These are phyloP conservation scores for Davidsoniella neocaledoniae DNA, from an alignment of 2,329 filamentous ascomycete genomes.

Conservation along the genomic window DNA sequence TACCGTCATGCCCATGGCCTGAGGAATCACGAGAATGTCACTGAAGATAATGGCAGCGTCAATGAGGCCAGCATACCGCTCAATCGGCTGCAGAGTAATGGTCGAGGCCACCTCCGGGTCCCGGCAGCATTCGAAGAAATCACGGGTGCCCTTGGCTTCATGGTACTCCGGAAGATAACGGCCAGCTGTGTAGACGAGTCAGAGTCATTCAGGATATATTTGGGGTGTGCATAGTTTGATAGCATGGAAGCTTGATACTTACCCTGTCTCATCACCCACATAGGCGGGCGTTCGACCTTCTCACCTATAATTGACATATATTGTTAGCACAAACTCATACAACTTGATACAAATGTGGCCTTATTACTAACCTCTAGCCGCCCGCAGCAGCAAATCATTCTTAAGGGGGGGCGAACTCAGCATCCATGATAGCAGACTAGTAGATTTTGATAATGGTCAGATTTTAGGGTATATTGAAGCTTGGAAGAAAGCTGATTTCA, in stretches of 20 bases:
- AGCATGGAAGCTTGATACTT: conserved; percentile 16
- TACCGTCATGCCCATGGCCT: conserved; percentile 96
- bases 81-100: conserved; percentile 84
- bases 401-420: conserved; percentile 62
- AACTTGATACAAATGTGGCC: neutral
- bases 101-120: conserved; percentile 83
- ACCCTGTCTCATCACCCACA: conserved; percentile 99
- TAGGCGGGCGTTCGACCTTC: conserved; percentile 78
- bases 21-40: conserved; percentile 92
- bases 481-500: no score
- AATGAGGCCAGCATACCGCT: conserved; percentile 76
- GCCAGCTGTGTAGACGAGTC: conserved; percentile 43
- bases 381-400: conserved; percentile 82
- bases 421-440: conserved; percentile 7
- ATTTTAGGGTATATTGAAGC: no score
- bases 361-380: conserved; percentile 58
- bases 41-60: conserved; percentile 98
- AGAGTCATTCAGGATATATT: neutral
- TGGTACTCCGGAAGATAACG: conserved; percentile 97
- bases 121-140: conserved; percentile 98
- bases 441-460: neutral
- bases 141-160: conserved; percentile 71
- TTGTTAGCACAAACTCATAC: neutral
- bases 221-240: neutral
- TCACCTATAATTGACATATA: conserved; percentile 40